Percentiles rank a stretch among this genome's conserved stretches.
Evolutionary conservation across 164 flowering plant genomes (phyloP).

Genomic region (Nelumbo lutea): DNA sequence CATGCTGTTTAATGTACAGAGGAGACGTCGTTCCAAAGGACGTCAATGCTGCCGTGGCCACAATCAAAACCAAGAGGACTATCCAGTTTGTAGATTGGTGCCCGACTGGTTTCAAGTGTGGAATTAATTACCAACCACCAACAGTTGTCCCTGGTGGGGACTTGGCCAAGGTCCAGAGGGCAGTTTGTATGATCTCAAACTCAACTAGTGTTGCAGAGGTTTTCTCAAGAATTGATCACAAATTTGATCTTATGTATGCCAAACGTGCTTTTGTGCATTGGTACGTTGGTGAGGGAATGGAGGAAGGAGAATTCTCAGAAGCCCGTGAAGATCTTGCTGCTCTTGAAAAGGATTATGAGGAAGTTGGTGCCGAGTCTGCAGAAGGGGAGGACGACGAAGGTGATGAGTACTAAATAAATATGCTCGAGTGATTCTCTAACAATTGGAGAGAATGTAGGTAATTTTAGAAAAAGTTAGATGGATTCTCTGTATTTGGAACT

Average conservation of each 20-base stretch:
- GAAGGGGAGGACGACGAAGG: constrained; percentile 39
- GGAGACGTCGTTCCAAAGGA: constrained; percentile 52
- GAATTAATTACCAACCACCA: constrained; percentile 48
- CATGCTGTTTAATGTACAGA: constrained; percentile 46
- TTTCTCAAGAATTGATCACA: constrained; percentile 44
- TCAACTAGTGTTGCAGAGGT: constrained; percentile 50
- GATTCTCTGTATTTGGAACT: no score
- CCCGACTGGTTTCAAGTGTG: constrained; percentile 49
- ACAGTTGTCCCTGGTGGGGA: constrained; percentile 52
- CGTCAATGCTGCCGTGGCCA: constrained; percentile 44
- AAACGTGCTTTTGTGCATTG: constrained; percentile 49
- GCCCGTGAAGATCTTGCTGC: constrained; percentile 49
- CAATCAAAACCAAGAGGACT: constrained; percentile 45
- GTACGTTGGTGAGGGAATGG: constrained; percentile 55
- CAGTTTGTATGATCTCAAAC: constrained; percentile 47
- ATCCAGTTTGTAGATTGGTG: constrained; percentile 55
- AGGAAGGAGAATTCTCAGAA: constrained; percentile 53
- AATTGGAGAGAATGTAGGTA: no score
- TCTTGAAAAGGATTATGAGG: constrained; percentile 42
- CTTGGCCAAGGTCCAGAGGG: constrained; percentile 47
- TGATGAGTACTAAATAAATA: constrained; percentile 20
- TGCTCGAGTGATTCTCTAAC: no score
- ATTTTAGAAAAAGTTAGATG: no score
- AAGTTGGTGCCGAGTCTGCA: constrained; percentile 40
- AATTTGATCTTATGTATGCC: constrained; percentile 46